These are phyloP conservation scores for Wickerhamomyces tratensis DNA, from an alignment of 805 yeast genomes.

Conservation along the genomic window DNA sequence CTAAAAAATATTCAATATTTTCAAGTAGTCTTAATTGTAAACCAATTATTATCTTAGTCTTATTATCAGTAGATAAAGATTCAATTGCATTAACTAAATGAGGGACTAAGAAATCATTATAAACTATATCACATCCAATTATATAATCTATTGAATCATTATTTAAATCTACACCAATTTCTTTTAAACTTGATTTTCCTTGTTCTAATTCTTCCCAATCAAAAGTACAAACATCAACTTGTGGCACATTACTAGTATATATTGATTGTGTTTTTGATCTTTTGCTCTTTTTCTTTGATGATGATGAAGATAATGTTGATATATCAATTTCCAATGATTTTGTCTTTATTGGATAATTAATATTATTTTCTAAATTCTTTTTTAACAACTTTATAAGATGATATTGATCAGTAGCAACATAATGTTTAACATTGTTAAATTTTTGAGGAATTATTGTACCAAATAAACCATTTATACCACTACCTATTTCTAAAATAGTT, in stretches of 20 bases:
- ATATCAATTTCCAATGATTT: slow-evolving; percentile 9
- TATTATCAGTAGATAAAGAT: slow-evolving; percentile 20
- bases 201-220: slow-evolving; percentile 50
- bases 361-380: slow-evolving; percentile 34
- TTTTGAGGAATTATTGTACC: slow-evolving; percentile 29
- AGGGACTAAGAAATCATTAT: slow-evolving; percentile 49
- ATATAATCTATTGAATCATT: slow-evolving; percentile 31
- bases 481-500: slow-evolving; percentile 46
- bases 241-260: slow-evolving; percentile 3
- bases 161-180: slow-evolving; percentile 2
- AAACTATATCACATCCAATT: slow-evolving; percentile 57
- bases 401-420: slow-evolving; percentile 50
- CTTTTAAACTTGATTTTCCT: slow-evolving; percentile 20
- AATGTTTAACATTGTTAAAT: slow-evolving; percentile 17
- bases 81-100: slow-evolving; percentile 35
- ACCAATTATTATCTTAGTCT: slow-evolving; percentile 31
- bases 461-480: slow-evolving; percentile 49
- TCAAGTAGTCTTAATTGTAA: slow-evolving; percentile 47
- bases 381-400: slow-evolving; percentile 41
- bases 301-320: background rate
- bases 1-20: slow-evolving; percentile 37
- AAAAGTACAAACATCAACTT: slow-evolving; percentile 37
- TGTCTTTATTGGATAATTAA: slow-evolving; percentile 13
- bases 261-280: background rate
- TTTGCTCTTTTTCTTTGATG: background rate